Percentiles rank a stretch among this genome's conserved stretches.
phyloP scores from a whole-genome alignment of 2,329 filamentous ascomycete genomes.

The Pyricularia pennisetigena region DNA sequence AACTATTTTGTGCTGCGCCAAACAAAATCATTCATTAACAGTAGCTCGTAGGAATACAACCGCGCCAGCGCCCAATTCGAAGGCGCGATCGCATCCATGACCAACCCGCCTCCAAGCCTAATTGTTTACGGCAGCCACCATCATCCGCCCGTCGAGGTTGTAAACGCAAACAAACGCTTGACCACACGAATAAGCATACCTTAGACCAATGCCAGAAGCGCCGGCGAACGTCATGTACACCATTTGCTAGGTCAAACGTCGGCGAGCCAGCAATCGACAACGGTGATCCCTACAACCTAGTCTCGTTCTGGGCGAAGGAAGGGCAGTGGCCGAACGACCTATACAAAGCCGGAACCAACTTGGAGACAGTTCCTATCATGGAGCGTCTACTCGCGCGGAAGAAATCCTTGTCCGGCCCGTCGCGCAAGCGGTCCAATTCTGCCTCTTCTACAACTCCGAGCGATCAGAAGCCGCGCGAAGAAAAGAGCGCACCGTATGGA shows the following conservation, averaged over 20 bases:
- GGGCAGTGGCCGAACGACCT: slow-evolving; percentile 11
- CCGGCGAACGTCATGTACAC: slow-evolving; percentile 1
- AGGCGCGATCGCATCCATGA: not conserved
- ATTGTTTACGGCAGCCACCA: not conserved
- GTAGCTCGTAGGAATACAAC: no score
- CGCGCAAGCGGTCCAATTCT: no score
- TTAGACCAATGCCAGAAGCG: slow-evolving; percentile 2
- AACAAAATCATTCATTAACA: not conserved
- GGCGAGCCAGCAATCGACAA: not conserved
- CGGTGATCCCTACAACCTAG: slow-evolving; percentile 5
- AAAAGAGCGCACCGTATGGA: no score
- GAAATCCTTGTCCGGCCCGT: no score
- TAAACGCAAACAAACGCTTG: slow-evolving; percentile 3
- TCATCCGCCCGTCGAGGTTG: not conserved
- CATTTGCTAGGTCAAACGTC: not conserved
- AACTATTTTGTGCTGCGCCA: not conserved
- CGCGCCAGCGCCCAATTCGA: not conserved
- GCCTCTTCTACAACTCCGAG: no score
- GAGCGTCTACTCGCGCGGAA: no score
- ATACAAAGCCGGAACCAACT: no score
- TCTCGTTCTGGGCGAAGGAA: slow-evolving; percentile 13
- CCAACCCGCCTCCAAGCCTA: not conserved
- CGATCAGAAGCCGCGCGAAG: no score
- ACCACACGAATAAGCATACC: not conserved
- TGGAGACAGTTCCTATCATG: no score